Evolutionary conservation across 495 filamentous ascomycete genomes (phyloP), one percentile per base, ranked within the genome.

Genomic region (Trichocladium uniseriatum): DNA sequence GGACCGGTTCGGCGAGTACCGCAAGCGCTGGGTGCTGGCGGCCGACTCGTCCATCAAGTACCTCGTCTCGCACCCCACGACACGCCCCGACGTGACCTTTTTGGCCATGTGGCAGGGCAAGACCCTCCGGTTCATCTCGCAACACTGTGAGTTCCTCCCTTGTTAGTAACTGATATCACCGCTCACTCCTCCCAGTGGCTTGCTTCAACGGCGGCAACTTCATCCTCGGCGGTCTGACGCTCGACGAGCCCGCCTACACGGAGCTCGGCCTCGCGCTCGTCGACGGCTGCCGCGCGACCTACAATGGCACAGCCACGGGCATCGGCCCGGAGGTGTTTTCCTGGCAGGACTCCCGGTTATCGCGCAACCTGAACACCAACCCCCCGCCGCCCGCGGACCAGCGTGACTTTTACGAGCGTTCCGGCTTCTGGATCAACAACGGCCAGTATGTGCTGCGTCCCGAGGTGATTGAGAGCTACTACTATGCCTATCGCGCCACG

Each of bases 171-270:
- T 27, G 8, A 27, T n/a, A n/a, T n/a, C n/a, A 27, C 24, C 24
- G 24, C 24, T 3, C 24, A 27, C 38, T n/a, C 9, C 39, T 28
- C 19, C 27, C 6, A 68, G 65, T 89, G 43, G 82, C 87, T 19
- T 92, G 89, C 64, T 95, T 95, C 59, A 78, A 83, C 47, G 88
- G 86, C 16, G 89, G 89, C 3, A 94, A 83, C 66, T 89, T 94
- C 68, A 78, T 94, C 49, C 76, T 95, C 15, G 89, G 86, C n/a
- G 89, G 87, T 0, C 72, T 83, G 0, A 79, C 83, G 0, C 75
- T 94, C 31, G 64, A 70, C 19, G 65, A 74, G 16, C 65, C 79
- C 37, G 69, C 81, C 6, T 87, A 89, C 55, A 74, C 81, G 38
- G 66, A 87, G 38, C 89, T 89, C 55, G 89, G 89, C 6, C 72